A percentile compares a stretch with the other conserved stretches of the same genome.
Conservation (phyloP, 345 rosid genomes). For the Populus alba region DNA sequence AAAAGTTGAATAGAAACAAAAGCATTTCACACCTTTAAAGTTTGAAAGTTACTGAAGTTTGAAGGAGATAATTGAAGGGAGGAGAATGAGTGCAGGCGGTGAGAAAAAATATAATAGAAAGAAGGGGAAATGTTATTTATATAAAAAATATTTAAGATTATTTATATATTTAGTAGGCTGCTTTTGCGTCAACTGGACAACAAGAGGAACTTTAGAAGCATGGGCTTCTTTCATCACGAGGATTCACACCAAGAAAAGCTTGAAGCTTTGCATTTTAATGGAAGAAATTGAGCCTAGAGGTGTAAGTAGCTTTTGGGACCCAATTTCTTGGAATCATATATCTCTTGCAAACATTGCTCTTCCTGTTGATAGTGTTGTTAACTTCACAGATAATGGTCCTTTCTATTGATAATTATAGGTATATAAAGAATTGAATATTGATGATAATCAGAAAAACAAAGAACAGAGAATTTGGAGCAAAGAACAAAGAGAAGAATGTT, state of each 20-base stretch:
- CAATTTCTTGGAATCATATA: slow-evolving; percentile 82
- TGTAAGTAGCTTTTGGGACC: slow-evolving; percentile 88
- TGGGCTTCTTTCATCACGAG: not conserved
- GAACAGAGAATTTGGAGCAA: no score
- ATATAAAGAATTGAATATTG: no score
- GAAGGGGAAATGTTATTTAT: no score
- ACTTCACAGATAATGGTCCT: slow-evolving; percentile 89
- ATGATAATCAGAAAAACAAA: no score
- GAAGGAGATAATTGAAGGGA: no score
- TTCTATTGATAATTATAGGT: not conserved
- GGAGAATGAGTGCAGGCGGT: no score
- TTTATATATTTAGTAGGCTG: not conserved
- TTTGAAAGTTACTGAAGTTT: no score
- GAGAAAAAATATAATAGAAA: no score
- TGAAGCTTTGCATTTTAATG: not conserved
- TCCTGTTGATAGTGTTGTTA: slow-evolving; percentile 66
- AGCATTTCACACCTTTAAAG: no score
- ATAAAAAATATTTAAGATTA: no score
- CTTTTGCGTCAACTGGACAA: not conserved
- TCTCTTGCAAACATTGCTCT: slow-evolving; percentile 75
- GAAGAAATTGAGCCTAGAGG: slow-evolving; percentile 80
- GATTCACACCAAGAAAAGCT: not conserved
- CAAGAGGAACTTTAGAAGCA: not conserved
- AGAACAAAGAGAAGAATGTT: no score
- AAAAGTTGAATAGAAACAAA: no score